Conservation (phyloP, 2,329 filamentous ascomycete genomes). For the Epicoccum nigrum region DNA sequence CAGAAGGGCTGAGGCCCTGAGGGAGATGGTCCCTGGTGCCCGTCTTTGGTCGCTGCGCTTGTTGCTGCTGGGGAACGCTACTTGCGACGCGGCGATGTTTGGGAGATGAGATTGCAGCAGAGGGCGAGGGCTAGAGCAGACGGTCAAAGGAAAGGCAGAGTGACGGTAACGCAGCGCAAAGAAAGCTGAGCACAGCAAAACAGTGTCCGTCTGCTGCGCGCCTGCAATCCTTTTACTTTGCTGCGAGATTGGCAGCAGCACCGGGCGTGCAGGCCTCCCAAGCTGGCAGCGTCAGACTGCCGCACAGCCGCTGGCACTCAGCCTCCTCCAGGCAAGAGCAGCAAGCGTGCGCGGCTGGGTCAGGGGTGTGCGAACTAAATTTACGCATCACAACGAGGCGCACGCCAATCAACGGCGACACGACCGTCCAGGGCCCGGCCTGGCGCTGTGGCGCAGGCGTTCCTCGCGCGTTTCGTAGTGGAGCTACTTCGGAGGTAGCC, state of each 20-base stretch:
- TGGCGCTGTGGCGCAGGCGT: slow-evolving; percentile 13
- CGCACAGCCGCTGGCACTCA: slow-evolving; percentile 11
- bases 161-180: not conserved
- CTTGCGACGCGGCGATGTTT: no score
- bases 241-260: not conserved
- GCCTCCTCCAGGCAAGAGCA: slow-evolving; percentile 3
- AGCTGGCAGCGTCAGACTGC: not conserved
- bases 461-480: slow-evolving; percentile 3
- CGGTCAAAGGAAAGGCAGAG: no score
- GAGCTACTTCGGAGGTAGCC: not conserved
- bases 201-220: not conserved
- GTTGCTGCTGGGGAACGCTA: not conserved
- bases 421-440: not conserved
- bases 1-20: not conserved
- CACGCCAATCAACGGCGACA: not conserved
- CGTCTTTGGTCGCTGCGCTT: slow-evolving; percentile 2
- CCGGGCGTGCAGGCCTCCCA: not conserved
- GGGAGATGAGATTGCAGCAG: no score
- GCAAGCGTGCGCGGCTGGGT: not conserved
- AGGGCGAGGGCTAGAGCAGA: no score
- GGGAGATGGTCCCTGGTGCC: not conserved
- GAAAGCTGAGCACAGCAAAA: not conserved
- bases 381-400: not conserved
- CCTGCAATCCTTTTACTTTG: not conserved
- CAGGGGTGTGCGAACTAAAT: not conserved